A percentile compares a stretch with the other conserved stretches of the same genome.
Evolutionary conservation across 1,139 yeast species (phyloP).

Genomic region (Lipomyces yarrowii): DNA sequence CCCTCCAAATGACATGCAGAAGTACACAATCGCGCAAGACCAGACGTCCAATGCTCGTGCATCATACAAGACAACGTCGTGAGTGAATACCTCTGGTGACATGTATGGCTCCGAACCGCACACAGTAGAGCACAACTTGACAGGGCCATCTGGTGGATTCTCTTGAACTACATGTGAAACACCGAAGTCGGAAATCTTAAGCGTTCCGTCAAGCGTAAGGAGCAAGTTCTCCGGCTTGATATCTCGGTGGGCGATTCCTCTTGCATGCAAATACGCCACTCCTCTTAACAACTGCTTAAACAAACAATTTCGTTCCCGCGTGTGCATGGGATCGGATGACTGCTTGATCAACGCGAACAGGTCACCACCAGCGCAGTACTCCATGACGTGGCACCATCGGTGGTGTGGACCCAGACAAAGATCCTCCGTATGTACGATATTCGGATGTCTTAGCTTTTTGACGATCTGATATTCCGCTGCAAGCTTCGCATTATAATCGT

Average conservation of each 20-base stretch:
- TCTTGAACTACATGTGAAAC: conserved; percentile 61
- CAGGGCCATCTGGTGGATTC: conserved; percentile 26
- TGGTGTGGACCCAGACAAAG: conserved; percentile 45
- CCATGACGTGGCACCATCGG: conserved; percentile 78
- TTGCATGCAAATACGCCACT: conserved; percentile 66
- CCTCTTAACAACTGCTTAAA: conserved; percentile 76
- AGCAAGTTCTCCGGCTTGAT: conserved; percentile 73
- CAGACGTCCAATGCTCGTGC: conserved; percentile 83
- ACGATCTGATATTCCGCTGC: conserved; percentile 80
- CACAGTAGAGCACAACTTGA: conserved; percentile 46
- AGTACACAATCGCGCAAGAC: conserved; percentile 88
- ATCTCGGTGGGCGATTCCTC: conserved; percentile 73
- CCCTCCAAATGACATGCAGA: conserved; percentile 66
- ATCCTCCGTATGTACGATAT: conserved; percentile 69
- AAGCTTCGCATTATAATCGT: conserved; percentile 65
- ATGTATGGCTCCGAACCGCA: conserved; percentile 81
- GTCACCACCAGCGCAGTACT: conserved; percentile 94
- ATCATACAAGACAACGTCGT: conserved; percentile 59
- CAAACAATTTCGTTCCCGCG: conserved; percentile 58
- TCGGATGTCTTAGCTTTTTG: conserved; percentile 67
- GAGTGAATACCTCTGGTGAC: conserved; percentile 75
- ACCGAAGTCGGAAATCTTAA: conserved; percentile 73
- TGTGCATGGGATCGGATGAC: conserved; percentile 38
- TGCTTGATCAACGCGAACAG: conserved; percentile 62
- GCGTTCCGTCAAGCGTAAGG: conserved; percentile 66